Evolutionary conservation across 305 asterid species (phyloP).

Genomic region (Solanum hybrid): DNA sequence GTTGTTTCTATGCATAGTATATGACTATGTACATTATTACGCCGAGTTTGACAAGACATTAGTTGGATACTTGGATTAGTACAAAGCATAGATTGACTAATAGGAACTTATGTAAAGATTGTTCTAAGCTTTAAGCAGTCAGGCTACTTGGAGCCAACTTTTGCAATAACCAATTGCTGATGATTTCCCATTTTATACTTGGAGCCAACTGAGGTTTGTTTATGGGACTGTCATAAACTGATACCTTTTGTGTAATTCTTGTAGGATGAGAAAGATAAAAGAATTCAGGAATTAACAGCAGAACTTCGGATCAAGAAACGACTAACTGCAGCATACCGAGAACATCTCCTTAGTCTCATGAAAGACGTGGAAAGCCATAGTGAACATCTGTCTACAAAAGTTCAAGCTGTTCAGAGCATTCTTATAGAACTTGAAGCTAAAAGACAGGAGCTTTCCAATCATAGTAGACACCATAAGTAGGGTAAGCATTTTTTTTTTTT

Average conservation of each 20-base stretch:
- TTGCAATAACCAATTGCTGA: not conserved
- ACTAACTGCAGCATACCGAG: constrained; percentile 54
- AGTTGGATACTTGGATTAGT: not conserved
- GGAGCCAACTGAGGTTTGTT: not conserved
- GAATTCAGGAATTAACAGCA: constrained; percentile 64
- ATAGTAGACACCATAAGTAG: constrained; percentile 17
- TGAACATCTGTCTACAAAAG: constrained; percentile 48
- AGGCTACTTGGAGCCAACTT: not conserved
- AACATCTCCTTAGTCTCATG: constrained; percentile 54
- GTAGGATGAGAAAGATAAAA: constrained; percentile 72
- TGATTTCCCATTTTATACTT: not conserved
- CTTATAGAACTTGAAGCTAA: constrained; percentile 46
- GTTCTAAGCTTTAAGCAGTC: not conserved
- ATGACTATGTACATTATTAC: not conserved
- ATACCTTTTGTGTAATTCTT: constrained; percentile 11
- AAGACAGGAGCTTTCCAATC: constrained; percentile 27
- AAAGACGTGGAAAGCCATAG: constrained; percentile 61
- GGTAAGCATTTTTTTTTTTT: constrained; percentile 15
- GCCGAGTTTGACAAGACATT: not conserved
- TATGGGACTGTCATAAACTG: not conserved
- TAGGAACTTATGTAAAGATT: not conserved
- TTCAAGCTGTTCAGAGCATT: constrained; percentile 39
- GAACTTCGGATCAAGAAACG: constrained; percentile 62
- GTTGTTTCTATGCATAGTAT: not conserved
- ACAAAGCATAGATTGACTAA: not conserved